These are phyloP conservation scores for Lenzites betulinus DNA, from an alignment of 768 basidiomycete species.

Conservation along the genomic window DNA sequence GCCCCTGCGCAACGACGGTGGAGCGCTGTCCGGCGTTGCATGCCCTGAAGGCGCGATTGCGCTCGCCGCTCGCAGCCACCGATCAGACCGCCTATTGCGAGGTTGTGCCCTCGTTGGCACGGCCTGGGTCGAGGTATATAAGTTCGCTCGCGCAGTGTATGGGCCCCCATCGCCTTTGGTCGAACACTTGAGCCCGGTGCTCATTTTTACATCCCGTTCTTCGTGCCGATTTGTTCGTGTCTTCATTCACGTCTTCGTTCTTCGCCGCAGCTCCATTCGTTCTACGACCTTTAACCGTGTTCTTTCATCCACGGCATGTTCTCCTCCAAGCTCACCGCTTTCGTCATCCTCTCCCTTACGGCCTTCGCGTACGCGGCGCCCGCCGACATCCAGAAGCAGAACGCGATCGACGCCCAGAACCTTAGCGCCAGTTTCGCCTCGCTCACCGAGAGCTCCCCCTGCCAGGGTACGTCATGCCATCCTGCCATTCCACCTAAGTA, in stretches of 20 bases:
- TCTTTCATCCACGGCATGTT: conserved; percentile 12
- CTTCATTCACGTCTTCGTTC: conserved; percentile 4
- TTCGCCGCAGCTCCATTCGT: background rate
- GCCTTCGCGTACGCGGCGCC: conserved; percentile 18
- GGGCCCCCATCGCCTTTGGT: conserved; percentile 15
- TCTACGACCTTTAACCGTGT: background rate
- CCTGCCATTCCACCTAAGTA: background rate
- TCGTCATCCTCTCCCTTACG: conserved; percentile 23
- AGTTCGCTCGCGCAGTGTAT: background rate
- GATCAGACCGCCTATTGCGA: background rate
- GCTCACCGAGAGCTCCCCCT: conserved; percentile 31
- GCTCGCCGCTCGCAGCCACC: background rate
- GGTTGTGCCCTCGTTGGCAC: background rate
- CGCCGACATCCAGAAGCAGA: conserved; percentile 30
- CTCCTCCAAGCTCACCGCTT: conserved; percentile 21
- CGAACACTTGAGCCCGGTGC: conserved; percentile 23
- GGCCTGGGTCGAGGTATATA: conserved; percentile 6
- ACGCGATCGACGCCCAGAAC: conserved; percentile 40
- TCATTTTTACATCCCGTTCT: conserved; percentile 1
- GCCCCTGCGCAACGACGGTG: conserved; percentile 19
- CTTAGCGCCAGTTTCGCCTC: conserved; percentile 38
- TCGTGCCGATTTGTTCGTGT: conserved; percentile 4
- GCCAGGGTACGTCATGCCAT: conserved; percentile 29
- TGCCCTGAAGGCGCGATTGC: background rate
- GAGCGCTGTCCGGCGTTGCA: background rate